Conservation (phyloP, 805 yeast species). For the Brettanomyces bruxellensis region DNA sequence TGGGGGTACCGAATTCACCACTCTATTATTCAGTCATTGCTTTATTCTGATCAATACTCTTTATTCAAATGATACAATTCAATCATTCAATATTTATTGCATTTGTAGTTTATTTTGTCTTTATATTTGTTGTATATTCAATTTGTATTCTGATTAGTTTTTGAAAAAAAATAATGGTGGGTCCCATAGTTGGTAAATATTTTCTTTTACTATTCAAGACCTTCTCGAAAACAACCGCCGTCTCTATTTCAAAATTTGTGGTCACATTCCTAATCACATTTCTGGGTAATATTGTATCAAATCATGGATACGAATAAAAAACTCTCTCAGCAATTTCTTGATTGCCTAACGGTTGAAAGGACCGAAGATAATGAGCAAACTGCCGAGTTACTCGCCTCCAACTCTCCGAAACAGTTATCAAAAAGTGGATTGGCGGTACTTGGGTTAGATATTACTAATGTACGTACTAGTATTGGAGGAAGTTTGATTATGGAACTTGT, state of each 20-base stretch:
- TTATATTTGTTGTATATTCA: no score
- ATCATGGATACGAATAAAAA: constrained; percentile 6
- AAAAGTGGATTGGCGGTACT: constrained; percentile 66
- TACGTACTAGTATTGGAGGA: constrained; percentile 77
- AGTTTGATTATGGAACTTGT: constrained; percentile 48
- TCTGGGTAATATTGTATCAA: no score
- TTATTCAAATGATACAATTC: constrained; percentile 1
- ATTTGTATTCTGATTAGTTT: no score
- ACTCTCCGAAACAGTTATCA: constrained; percentile 60
- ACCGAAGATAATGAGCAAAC: constrained; percentile 44
- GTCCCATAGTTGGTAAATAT: no score
- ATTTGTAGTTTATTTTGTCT: constrained; percentile 2
- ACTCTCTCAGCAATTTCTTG: constrained; percentile 29
- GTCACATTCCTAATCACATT: no score
- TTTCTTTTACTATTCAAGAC: no score
- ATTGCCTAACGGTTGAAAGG: constrained; percentile 38
- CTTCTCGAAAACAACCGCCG: no score
- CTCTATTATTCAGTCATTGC: background rate
- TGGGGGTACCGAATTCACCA: background rate
- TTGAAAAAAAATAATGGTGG: no score
- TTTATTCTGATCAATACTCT: background rate
- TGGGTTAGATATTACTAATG: constrained; percentile 50
- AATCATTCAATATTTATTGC: constrained; percentile 1
- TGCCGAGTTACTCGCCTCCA: constrained; percentile 30
- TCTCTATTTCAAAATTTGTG: no score